These are phyloP conservation scores for Monosporascus sp. DNA, from an alignment of 2,329 filamentous ascomycete species.

Conservation along the genomic window DNA sequence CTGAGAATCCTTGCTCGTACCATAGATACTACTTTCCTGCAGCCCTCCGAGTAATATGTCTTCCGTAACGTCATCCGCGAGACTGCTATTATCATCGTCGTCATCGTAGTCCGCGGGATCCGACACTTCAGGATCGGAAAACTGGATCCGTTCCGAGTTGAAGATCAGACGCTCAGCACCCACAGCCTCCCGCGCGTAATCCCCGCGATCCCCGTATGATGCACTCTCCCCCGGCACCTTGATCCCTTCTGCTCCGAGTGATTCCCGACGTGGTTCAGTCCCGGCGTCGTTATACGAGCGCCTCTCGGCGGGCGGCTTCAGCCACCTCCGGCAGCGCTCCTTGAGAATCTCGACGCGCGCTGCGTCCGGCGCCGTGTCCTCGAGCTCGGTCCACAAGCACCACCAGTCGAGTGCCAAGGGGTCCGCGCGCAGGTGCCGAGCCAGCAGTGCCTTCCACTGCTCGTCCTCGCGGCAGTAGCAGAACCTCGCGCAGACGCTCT, in stretches of 20 bases:
- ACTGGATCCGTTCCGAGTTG: background rate
- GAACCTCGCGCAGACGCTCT: slow-evolving; percentile 18
- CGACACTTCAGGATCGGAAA: background rate
- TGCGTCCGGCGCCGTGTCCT: slow-evolving; percentile 2
- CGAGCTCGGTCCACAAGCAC: slow-evolving; percentile 16
- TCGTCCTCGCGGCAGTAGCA: slow-evolving; percentile 21
- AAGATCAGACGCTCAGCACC: background rate
- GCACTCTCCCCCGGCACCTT: too few species aligned
- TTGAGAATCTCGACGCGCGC: slow-evolving; percentile 9
- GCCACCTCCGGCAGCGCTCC: slow-evolving; percentile 17
- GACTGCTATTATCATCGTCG: background rate
- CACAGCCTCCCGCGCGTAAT: background rate
- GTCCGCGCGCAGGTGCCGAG: slow-evolving; percentile 10
- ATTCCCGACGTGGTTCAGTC: background rate
- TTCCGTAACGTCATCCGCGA: background rate
- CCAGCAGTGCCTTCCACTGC: slow-evolving; percentile 22
- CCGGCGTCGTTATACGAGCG: slow-evolving; percentile 2
- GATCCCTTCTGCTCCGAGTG: background rate
- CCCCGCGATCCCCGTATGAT: background rate
- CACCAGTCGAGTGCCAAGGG: slow-evolving; percentile 20
- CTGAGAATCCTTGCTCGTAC: too few species aligned
- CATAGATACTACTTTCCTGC: background rate
- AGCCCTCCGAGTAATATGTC: background rate
- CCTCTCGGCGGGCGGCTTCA: slow-evolving; percentile 8
- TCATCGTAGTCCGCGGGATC: background rate